Conservation (phyloP, 2,329 filamentous ascomycete species). For the Colletotrichum navitas region DNA sequence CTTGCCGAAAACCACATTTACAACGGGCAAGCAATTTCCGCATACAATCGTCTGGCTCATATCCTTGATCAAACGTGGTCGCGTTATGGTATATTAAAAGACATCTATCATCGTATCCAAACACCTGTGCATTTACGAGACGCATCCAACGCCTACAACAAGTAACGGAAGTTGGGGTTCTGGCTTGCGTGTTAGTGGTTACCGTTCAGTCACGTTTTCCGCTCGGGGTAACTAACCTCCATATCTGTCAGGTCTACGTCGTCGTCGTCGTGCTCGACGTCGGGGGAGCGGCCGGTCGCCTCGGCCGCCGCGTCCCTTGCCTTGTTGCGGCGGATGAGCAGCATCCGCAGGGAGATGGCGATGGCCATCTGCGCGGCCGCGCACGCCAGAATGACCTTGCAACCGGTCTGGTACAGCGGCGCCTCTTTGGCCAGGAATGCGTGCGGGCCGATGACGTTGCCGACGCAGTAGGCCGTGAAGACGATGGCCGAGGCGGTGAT, state of each 20-base stretch:
- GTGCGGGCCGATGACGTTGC: constrained; percentile 62
- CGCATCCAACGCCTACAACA: constrained; percentile 40
- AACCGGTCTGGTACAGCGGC: constrained; percentile 64
- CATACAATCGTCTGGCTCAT: neutral
- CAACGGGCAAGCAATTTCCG: too few species aligned
- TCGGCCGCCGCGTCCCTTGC: constrained; percentile 51
- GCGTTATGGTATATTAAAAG: neutral
- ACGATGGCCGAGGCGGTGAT: constrained; percentile 60
- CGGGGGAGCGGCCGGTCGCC: constrained; percentile 19
- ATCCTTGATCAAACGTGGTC: neutral
- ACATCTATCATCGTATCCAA: neutral
- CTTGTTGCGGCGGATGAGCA: constrained; percentile 55
- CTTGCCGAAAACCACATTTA: neutral
- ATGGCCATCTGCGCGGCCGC: constrained; percentile 56
- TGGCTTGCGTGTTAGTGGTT: constrained; percentile 24
- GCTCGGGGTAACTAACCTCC: constrained; percentile 46
- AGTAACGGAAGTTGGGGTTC: constrained; percentile 49
- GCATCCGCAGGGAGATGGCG: constrained; percentile 50
- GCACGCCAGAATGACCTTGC: constrained; percentile 63
- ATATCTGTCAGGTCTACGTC: constrained; percentile 55
- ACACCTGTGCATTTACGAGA: neutral
- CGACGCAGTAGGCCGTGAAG: constrained; percentile 59
- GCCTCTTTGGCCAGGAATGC: constrained; percentile 60
- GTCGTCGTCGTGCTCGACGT: constrained; percentile 45
- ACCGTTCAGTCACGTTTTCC: neutral